Evolutionary conservation across 2,329 filamentous ascomycete species (phyloP).

Genomic region (Botryosphaeria dothidea): DNA sequence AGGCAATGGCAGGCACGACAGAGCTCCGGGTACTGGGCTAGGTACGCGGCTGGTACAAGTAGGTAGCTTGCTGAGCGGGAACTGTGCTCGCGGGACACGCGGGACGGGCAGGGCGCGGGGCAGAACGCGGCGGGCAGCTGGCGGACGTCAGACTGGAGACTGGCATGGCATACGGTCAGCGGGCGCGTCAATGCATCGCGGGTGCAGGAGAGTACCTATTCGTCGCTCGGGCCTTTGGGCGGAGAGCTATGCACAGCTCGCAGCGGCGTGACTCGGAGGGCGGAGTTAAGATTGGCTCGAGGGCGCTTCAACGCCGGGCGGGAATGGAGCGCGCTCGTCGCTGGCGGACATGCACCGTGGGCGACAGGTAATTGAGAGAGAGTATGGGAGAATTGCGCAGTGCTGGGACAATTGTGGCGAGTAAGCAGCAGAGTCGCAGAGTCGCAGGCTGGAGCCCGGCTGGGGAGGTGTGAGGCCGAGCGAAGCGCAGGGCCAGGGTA

Average conservation of each 20-base stretch:
- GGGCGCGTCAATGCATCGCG: constrained; percentile 11
- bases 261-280: constrained; percentile 15
- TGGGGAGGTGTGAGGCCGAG: constrained; percentile 12
- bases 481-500: constrained; percentile 9
- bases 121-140: neutral
- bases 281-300: constrained; percentile 17
- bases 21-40: constrained; percentile 3
- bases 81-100: neutral
- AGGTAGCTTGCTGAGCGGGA: constrained; percentile 7
- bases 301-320: neutral
- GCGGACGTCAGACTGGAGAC: neutral
- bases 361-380: constrained; percentile 7
- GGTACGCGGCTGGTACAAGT: neutral
- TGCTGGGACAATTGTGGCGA: constrained; percentile 8
- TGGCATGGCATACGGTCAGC: constrained; percentile 10
- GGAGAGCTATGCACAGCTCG: constrained; percentile 14
- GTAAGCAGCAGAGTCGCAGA: constrained; percentile 3
- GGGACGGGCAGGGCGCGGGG: constrained; percentile 5
- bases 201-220: constrained; percentile 2
- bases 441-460: constrained; percentile 11
- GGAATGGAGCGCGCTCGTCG: neutral
- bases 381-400: neutral
- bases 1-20: neutral
- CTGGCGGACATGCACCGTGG: neutral
- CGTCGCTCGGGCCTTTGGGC: constrained; percentile 8